These are phyloP conservation scores for Fusarium humuli DNA, from an alignment of 2,329 filamentous ascomycete genomes.

Conservation along the genomic window DNA sequence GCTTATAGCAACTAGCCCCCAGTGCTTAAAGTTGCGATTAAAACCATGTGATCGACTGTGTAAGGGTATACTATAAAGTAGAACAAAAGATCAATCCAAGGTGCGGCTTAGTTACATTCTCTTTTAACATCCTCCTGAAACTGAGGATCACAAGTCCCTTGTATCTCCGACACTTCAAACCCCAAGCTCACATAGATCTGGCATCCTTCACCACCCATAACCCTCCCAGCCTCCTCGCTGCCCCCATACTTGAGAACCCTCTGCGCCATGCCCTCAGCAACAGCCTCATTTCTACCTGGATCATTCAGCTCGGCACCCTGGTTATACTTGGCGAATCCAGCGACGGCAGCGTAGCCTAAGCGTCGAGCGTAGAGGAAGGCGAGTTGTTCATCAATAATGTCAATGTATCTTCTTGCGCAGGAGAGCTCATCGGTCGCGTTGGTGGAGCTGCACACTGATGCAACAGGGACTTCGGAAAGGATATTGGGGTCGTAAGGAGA, in stretches of 20 bases:
- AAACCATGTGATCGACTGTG: no score
- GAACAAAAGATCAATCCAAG: neutral
- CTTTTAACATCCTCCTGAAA: neutral
- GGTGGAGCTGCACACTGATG: neutral
- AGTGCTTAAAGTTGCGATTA: neutral
- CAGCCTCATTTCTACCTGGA: slow-evolving; percentile 19
- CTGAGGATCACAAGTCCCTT: neutral
- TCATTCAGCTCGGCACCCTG: slow-evolving; percentile 15
- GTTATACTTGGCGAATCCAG: slow-evolving; percentile 22
- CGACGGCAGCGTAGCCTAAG: slow-evolving; percentile 30
- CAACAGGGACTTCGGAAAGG: slow-evolving; percentile 49
- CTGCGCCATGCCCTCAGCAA: slow-evolving; percentile 29
- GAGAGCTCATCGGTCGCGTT: neutral
- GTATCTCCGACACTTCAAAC: slow-evolving; percentile 19
- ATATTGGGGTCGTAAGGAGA: neutral
- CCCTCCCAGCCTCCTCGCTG: slow-evolving; percentile 12
- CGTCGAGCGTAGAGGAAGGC: slow-evolving; percentile 31
- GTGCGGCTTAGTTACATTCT: neutral
- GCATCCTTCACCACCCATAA: slow-evolving; percentile 34
- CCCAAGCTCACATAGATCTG: slow-evolving; percentile 35
- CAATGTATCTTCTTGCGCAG: slow-evolving; percentile 33
- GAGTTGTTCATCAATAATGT: slow-evolving; percentile 35
- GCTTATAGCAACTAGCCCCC: neutral
- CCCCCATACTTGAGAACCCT: slow-evolving; percentile 33
- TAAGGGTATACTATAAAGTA: neutral